A percentile compares a stretch with the other conserved stretches of the same genome.
phyloP scores from a whole-genome alignment of 83 land plant genomes.

The Thuja plicata region DNA sequence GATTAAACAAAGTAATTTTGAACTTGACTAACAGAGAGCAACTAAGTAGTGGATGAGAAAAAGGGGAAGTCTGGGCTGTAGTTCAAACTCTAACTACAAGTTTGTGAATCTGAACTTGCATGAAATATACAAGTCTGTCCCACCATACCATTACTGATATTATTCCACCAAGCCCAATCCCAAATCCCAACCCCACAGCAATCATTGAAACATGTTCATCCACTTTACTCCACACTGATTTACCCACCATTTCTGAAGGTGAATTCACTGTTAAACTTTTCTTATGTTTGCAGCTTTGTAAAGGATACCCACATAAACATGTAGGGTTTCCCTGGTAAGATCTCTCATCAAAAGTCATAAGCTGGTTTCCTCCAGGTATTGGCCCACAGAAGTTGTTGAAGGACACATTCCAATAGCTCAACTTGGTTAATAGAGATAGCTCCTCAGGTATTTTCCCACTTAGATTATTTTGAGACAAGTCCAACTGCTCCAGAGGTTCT shows the following conservation, averaged over 20 bases:
- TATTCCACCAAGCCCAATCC: not conserved
- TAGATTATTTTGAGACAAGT: too few relatives aligned
- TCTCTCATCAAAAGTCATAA: conserved; percentile 9
- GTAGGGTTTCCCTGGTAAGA: not conserved
- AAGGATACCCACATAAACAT: not conserved
- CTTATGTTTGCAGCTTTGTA: not conserved
- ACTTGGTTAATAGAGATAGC: conserved; percentile 11
- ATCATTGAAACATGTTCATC: not conserved
- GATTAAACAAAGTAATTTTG: too few relatives aligned
- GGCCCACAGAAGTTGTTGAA: too few relatives aligned
- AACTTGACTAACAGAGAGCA: too few relatives aligned
- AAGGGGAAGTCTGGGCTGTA: too few relatives aligned
- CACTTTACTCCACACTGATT: not conserved
- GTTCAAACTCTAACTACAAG: too few relatives aligned
- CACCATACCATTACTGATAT: not conserved
- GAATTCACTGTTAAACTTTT: not conserved
- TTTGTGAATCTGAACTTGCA: too few relatives aligned
- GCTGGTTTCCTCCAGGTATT: not conserved
- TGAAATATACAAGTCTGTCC: too few relatives aligned
- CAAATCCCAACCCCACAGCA: not conserved
- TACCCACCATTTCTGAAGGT: too few relatives aligned
- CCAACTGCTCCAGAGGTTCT: not conserved
- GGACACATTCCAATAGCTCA: conserved; percentile 17
- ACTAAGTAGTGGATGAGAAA: too few relatives aligned
- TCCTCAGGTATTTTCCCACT: conserved; percentile 18